Evolutionary conservation across 2,329 filamentous ascomycete species (phyloP).

Genomic region (Pseudocercospora crystallina): DNA sequence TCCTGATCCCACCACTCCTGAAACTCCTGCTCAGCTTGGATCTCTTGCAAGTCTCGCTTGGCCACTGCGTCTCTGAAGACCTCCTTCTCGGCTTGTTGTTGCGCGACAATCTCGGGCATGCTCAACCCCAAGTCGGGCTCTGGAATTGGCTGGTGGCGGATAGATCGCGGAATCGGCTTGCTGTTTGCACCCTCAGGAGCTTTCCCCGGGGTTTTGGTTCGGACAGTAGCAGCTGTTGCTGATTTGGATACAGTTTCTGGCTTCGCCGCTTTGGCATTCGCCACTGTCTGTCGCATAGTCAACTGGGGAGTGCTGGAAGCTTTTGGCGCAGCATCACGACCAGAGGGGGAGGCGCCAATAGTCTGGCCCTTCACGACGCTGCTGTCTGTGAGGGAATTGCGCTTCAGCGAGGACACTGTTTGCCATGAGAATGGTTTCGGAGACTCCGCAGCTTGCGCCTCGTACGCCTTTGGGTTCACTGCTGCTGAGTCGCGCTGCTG

Average conservation of each 20-base stretch:
- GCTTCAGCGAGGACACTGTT: conserved; percentile 52
- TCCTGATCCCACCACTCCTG: conserved; percentile 96
- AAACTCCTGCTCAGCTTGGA: conserved; percentile 95
- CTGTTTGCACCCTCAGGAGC: conserved; percentile 34
- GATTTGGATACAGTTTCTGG: conserved; percentile 19
- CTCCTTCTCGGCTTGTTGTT: conserved; percentile 83
- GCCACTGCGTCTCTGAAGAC: conserved; percentile 78
- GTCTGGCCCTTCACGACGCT: conserved; percentile 39
- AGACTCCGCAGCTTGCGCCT: conserved; percentile 30
- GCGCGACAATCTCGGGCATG: conserved; percentile 83
- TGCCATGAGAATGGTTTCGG: conserved; percentile 60
- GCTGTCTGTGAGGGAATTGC: conserved; percentile 52
- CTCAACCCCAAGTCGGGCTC: conserved; percentile 69
- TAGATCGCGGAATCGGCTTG: conserved; percentile 44
- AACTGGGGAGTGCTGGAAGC: conserved; percentile 50
- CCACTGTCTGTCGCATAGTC: conserved; percentile 62
- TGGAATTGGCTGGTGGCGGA: conserved; percentile 57
- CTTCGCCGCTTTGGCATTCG: conserved; percentile 41
- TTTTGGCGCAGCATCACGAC: conserved; percentile 25
- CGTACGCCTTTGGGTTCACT: conserved; percentile 23
- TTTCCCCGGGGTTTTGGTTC: conserved; percentile 3
- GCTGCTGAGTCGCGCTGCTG: conserved; percentile 41
- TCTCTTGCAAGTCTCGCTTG: conserved; percentile 87
- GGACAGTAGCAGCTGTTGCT: conserved; percentile 11
- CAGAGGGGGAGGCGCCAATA: conserved; percentile 29